These are phyloP conservation scores for Beauveria sp. DNA, from an alignment of 2,329 filamentous ascomycete species.

Conservation along the genomic window DNA sequence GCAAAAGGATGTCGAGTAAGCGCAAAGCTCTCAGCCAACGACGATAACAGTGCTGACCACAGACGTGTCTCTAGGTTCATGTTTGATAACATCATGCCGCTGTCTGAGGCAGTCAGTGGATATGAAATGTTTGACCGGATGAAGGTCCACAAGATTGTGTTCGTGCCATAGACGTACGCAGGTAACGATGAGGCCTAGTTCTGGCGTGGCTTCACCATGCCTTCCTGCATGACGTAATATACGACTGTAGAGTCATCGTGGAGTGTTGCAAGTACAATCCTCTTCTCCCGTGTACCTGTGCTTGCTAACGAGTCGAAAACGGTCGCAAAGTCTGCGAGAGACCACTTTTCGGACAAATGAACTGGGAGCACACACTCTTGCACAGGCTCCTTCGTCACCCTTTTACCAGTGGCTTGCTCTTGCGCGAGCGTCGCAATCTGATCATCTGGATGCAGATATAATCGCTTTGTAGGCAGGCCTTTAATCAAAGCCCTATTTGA, in stretches of 20 bases:
- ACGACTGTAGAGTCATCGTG: constrained; percentile 77
- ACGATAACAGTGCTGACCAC: background rate
- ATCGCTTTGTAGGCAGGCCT: constrained; percentile 62
- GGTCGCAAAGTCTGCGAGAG: constrained; percentile 54
- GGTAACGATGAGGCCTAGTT: constrained; percentile 45
- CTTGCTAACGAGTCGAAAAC: constrained; percentile 59
- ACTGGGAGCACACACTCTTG: constrained; percentile 72
- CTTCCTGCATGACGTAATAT: constrained; percentile 79
- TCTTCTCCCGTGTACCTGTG: constrained; percentile 48
- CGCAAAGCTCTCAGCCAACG: background rate
- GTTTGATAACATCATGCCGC: constrained; percentile 67
- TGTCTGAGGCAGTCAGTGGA: constrained; percentile 57
- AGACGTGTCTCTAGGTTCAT: constrained; percentile 52
- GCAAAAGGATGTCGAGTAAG: constrained; percentile 59
- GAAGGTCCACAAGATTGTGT: constrained; percentile 68
- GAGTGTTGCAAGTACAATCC: constrained; percentile 65
- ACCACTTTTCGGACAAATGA: constrained; percentile 67
- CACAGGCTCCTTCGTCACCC: constrained; percentile 44
- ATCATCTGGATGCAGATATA: constrained; percentile 78
- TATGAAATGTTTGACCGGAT: constrained; percentile 67
- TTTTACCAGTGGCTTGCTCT: constrained; percentile 40
- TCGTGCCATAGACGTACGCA: constrained; percentile 36
- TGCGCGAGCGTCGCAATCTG: constrained; percentile 64
- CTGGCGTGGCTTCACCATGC: constrained; percentile 78
- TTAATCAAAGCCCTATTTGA: constrained; percentile 56